Base-by-base conservation (phyloP, 1,284 basidiomycete genomes). In the Golubevia sp. region DNA sequence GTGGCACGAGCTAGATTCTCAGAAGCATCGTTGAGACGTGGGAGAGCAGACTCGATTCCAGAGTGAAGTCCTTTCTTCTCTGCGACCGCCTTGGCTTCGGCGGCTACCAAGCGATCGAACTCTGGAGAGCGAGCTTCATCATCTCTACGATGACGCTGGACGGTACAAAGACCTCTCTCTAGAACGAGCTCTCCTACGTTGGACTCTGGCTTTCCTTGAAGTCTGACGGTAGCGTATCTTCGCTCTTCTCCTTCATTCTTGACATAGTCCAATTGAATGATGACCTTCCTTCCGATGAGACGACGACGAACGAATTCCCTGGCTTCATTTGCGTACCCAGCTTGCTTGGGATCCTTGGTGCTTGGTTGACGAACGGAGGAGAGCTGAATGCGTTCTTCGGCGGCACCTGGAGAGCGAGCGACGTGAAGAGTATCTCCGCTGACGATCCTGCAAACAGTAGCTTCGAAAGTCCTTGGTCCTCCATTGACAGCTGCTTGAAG, bases 91-190 rank as follows among this genome's bases (percentile, higher is more conserved):
- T 68, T 67, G 91, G 93, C 86, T 66, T 99, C 96, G 15, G 95
- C 95, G 48, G 91, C 90, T 88, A 98, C 94, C 51, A 98, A 87
- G 84, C 93, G 93, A 85, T 99, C 96, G 73, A 92, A 94, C 82
- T 97, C 95, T 13, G 91, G 88, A 21, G 94, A 96, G 57, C 94
- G 89, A 74, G 96, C 92, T 84, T 98, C 96, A 79, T 98, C 96
- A 74, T 97, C 95, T 50, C 93, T 64, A 74, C 90, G 91, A 85
- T 99, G 96, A 56, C 95, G 90, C 52, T 97, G 89, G 7, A 93
- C 92, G 59, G 90, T 91, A 1, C 93, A 93, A 11, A 97, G 86
- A 55, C 96, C 96, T 77, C 93, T 93, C 81, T 97, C 94, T 65
- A 97, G 90, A 38, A 99, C 86, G 79, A 94, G 91, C 79, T 96